A percentile compares a stretch with the other conserved stretches of the same genome.
These are phyloP conservation scores for Eucalyptus cladocalyx DNA, from an alignment of 345 rosid genomes.

Conservation along the genomic window DNA sequence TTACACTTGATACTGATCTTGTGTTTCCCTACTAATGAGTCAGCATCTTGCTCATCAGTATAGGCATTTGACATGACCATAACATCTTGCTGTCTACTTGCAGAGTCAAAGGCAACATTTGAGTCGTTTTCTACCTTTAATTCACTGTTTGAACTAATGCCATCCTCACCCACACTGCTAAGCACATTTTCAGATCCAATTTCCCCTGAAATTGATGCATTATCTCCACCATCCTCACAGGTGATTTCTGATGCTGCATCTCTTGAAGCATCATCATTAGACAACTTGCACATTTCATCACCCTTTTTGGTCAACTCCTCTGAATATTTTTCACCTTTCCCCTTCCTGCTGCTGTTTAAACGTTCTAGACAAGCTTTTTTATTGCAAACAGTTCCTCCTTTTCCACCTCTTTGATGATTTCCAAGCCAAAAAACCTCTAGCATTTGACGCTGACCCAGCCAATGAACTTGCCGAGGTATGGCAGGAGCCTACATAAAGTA, in stretches of 20 bases:
- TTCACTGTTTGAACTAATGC: constrained; percentile 13
- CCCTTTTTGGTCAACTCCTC: constrained; percentile 20
- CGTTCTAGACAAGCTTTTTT: constrained; percentile 85
- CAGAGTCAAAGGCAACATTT: constrained; percentile 8
- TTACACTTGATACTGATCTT: constrained; percentile 33
- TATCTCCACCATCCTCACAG: constrained; percentile 28
- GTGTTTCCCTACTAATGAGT: constrained; percentile 22
- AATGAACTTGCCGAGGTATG: constrained; percentile 27
- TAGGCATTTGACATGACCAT: constrained; percentile 16
- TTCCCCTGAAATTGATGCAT: constrained; percentile 16
- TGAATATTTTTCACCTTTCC: constrained; percentile 68
- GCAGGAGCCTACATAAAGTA: constrained; percentile 32
- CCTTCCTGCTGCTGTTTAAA: constrained; percentile 76
- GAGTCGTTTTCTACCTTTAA: constrained; percentile 10
- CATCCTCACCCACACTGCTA: constrained; percentile 25
- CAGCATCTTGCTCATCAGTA: constrained; percentile 29
- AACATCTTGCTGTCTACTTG: constrained; percentile 10
- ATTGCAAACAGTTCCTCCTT: constrained; percentile 61
- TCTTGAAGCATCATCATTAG: constrained; percentile 3
- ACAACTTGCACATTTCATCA: constrained; percentile 12
- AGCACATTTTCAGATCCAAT: constrained; percentile 17
- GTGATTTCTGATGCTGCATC: constrained; percentile 22
- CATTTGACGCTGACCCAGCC: constrained; percentile 34
- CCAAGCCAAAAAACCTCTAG: constrained; percentile 43
- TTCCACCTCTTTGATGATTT: constrained; percentile 89